Base-by-base conservation (phyloP, 2,329 filamentous ascomycete genomes). In the Fusarium sp. region DNA sequence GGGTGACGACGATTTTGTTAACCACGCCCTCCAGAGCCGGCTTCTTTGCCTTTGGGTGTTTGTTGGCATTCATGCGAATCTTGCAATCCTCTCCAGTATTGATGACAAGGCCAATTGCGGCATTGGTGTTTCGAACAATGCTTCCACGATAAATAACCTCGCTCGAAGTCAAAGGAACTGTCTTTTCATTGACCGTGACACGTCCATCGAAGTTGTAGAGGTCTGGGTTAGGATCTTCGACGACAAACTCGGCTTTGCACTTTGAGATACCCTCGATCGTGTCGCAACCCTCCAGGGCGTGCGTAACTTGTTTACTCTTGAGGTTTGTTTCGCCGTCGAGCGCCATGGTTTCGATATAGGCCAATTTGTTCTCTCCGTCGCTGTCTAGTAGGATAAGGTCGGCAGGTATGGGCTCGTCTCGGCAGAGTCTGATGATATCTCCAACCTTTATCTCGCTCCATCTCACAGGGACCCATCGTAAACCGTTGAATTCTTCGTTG, bases 1-100 rank as follows among this genome's bases (percentile, higher is more conserved):
- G 90, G 29, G 94, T 86, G 29, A 97, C 83, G 30, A 98, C 93
- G 49, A 97, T 92, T 61, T 87, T 89, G 79, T 97, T 97, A 65
- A 94, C 91, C 30, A 92, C 86, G 5, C 82, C 82, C 75, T 97
- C 94, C 11, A 97, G 84, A 2, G 90, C 87, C 0, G 94, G 94
- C 40, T 91, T 92, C 79, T 97, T 97, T 60, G 94, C 93, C 30
- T 90, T 89, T 12, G 93, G 93, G 70, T 95, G 94, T 76, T 94
- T 94, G 79, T 94, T 97, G 52, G 94, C 91, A 76, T 97, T 97
- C 92, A 96, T 94, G 48, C 94, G 91, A 62, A 97, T 94, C 79
- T 96, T 97, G 82, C 92, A 97, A 78, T 97, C 94, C 78, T 97
- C 93, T 34, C 93, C 93, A 0, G 92, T 94, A 80, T 98, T 97